Evolutionary conservation across 1,284 basidiomycete genomes (phyloP).

Genomic region (Apiotrichum gracile): DNA sequence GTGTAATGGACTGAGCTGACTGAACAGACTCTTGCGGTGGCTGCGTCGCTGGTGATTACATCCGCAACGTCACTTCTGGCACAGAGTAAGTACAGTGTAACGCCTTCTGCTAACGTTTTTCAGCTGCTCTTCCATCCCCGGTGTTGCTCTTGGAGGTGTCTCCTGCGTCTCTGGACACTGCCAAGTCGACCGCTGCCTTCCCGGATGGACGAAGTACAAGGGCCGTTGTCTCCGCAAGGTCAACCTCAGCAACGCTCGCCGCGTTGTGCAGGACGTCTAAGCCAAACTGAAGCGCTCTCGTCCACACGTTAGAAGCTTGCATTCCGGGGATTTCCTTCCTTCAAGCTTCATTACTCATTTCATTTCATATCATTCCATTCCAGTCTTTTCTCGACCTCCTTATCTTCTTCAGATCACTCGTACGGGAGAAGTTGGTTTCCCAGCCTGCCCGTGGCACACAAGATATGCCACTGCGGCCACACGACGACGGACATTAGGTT

Average conservation of each 20-base stretch:
- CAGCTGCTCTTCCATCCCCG: slow-evolving; percentile 13
- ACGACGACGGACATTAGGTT: no score
- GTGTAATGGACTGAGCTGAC: no score
- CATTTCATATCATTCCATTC: no score
- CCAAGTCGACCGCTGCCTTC: slow-evolving; percentile 5
- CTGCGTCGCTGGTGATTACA: not conserved
- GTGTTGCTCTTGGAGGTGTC: slow-evolving; percentile 10
- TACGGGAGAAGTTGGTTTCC: no score
- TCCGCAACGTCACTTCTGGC: slow-evolving; percentile 2
- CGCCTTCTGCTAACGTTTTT: not conserved
- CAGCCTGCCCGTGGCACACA: no score
- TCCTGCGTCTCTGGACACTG: slow-evolving; percentile 14
- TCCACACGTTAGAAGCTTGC: no score
- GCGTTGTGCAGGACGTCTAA: not conserved
- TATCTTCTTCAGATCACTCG: no score
- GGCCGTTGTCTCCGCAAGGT: slow-evolving; percentile 2
- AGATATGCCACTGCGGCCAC: no score
- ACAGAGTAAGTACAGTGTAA: slow-evolving; percentile 1
- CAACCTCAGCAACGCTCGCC: not conserved
- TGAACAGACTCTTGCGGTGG: slow-evolving; percentile 16
- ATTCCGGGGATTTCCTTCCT: no score
- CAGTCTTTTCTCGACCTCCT: no score
- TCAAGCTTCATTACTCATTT: no score
- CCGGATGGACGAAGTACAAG: slow-evolving; percentile 1
- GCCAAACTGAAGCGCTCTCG: no score